phyloP scores from a whole-genome alignment of 2,329 filamentous ascomycete genomes.

The Sclerotinia nivalis region DNA sequence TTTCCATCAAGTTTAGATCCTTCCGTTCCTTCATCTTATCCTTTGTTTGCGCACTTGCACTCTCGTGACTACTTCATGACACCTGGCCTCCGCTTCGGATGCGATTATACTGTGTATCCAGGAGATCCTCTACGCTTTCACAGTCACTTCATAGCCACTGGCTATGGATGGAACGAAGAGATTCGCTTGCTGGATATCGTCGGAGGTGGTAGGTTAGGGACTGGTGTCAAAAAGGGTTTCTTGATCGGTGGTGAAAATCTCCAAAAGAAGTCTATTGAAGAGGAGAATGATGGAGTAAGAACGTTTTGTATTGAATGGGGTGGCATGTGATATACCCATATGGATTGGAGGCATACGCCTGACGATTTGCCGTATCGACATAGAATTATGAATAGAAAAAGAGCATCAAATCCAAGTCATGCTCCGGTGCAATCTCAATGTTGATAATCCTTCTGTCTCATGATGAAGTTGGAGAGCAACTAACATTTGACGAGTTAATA shows the following conservation, averaged over 20 bases:
- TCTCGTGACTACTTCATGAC: slow-evolving; percentile 80
- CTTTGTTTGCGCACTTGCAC: slow-evolving; percentile 80
- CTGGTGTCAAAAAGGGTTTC: slow-evolving; percentile 94
- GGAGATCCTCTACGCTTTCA: slow-evolving; percentile 94
- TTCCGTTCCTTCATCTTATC: slow-evolving; percentile 58
- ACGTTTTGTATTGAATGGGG: slow-evolving; percentile 93
- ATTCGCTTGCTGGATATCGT: slow-evolving; percentile 84
- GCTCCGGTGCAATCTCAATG: neutral
- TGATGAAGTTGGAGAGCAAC: neutral
- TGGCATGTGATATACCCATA: slow-evolving; percentile 66
- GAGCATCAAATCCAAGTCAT: neutral
- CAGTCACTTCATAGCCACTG: slow-evolving; percentile 87
- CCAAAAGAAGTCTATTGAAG: slow-evolving; percentile 35
- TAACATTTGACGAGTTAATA: too few relatives aligned
- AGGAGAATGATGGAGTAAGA: slow-evolving; percentile 52
- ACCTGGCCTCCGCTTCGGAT: slow-evolving; percentile 90
- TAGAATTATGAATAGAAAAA: neutral
- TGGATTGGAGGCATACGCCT: neutral
- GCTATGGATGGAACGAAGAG: slow-evolving; percentile 82
- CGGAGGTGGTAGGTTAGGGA: slow-evolving; percentile 82
- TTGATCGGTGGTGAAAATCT: slow-evolving; percentile 71
- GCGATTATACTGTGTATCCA: slow-evolving; percentile 91
- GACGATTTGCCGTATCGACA: neutral
- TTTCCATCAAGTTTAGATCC: slow-evolving; percentile 40
- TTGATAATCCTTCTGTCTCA: too few relatives aligned